These are phyloP conservation scores for Pyrenochaeta sp. DNA, from an alignment of 2,329 filamentous ascomycete species.

Conservation along the genomic window DNA sequence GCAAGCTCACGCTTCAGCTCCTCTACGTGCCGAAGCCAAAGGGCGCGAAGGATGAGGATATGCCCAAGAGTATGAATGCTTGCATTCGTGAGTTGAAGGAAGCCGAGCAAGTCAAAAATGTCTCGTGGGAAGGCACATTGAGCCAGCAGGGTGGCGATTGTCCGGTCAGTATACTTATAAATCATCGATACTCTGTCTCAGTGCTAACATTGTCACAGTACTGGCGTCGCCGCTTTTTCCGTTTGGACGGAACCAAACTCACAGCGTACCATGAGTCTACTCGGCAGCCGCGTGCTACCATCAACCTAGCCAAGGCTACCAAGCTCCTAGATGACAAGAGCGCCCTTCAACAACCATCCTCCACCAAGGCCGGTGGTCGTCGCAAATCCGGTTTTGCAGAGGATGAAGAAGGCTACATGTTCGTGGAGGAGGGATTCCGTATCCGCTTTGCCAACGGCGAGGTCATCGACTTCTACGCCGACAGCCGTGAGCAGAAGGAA, in stretches of 20 bases:
- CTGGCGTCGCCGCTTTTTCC: conserved; percentile 98
- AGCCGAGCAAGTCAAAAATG: conserved; percentile 79
- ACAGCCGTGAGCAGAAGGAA: conserved; percentile 86
- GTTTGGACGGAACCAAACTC: conserved; percentile 86
- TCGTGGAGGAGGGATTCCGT: conserved; percentile 98
- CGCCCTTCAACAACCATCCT: conserved; percentile 81
- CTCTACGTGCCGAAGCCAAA: conserved; percentile 94
- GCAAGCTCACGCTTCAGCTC: conserved; percentile 91
- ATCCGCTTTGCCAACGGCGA: conserved; percentile 98
- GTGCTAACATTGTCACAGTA: conserved; percentile 65
- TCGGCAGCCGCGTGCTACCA: conserved; percentile 92
- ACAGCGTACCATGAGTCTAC: conserved; percentile 97
- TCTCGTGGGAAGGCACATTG: conserved; percentile 85
- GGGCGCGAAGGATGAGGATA: conserved; percentile 86
- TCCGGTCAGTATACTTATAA: conserved; percentile 72
- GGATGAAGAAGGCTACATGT: conserved; percentile 99
- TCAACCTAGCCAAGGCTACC: conserved; percentile 92
- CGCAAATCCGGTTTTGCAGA: conserved; percentile 96
- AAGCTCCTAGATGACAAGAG: conserved; percentile 93
- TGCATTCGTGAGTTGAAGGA: conserved; percentile 93
- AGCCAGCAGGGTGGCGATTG: conserved; percentile 98
- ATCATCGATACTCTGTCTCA: neutral
- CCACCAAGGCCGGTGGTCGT: conserved; percentile 76
- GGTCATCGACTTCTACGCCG: conserved; percentile 97
- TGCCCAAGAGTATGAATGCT: conserved; percentile 99